Evolutionary conservation across 768 basidiomycete species (phyloP), one percentile per base, ranked within the genome.

Genomic region (Candolleomyces aberdarensis): DNA sequence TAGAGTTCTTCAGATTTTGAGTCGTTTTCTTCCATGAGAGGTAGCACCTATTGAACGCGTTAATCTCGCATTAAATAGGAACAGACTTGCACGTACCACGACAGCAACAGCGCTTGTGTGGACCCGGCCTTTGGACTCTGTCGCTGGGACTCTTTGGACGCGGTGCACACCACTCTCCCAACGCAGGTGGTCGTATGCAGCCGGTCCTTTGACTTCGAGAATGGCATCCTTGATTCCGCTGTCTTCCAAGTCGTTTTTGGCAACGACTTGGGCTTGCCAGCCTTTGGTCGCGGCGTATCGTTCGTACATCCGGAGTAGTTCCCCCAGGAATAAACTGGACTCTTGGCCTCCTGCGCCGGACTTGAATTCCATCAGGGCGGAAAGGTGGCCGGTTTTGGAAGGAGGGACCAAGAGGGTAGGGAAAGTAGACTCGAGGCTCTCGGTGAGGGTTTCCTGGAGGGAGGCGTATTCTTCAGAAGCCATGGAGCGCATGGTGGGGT

Each of bases 141-240:
- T 98, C 9, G 86, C 86, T 1, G 97, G 97, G 0, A 98, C 92
- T 46, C 97, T 75, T 75, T 98, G 96, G 0, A 99, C 94, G 2
- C 97, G 82, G 75, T 98, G 97, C 0, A 99, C 94, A 2, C 97
- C 97, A 61, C 91, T 94, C 73, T 99, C 97, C 87, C 89, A 95
- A 41, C 87, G 77, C 57, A 98, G 71, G 0, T 78, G 73, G 61
- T 95, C 95, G 66, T 91, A 98, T 10, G 85, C 87, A 0, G 90
- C 88, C 1, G 82, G 74, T 0, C 93, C 92, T 62, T 87, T 87
- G 13, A 96, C 76, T 68, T 96, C 93, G 9, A 94, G 72, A 19
- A 90, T 83, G 5, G 88, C 92, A 60, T 94, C 91, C 65, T 87
- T 89, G 51, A 86, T 75, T 1, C 92, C 91, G n/a, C 86, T 86